These are phyloP conservation scores for Solanum sejunctum DNA, from an alignment of 257 asterid species.

Conservation along the genomic window DNA sequence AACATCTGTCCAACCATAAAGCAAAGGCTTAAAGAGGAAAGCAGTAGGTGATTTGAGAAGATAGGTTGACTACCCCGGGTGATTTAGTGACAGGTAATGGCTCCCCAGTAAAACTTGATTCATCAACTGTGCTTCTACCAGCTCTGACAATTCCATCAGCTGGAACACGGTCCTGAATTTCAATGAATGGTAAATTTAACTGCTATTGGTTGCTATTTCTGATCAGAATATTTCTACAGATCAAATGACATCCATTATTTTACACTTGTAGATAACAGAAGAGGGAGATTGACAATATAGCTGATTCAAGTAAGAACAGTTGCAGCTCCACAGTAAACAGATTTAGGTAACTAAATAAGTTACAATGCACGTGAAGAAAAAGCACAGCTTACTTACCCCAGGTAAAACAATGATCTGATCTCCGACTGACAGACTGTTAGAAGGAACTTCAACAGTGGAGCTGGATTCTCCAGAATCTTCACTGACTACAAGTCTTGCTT, in stretches of 20 bases:
- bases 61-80: slow-evolving; percentile 76
- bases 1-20: slow-evolving; percentile 1
- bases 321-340: neutral
- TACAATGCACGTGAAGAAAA: neutral
- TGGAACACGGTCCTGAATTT: slow-evolving; percentile 84
- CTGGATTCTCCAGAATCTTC: slow-evolving; percentile 37
- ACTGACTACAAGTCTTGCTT: slow-evolving; percentile 80
- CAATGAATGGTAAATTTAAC: slow-evolving; percentile 2
- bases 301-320: neutral
- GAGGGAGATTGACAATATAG: slow-evolving; percentile 2
- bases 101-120: slow-evolving; percentile 98
- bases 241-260: neutral
- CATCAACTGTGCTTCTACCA: slow-evolving; percentile 97
- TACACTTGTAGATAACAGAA: neutral
- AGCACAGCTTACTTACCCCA: slow-evolving; percentile 58
- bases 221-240: neutral
- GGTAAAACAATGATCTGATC: slow-evolving; percentile 88
- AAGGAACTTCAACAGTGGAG: slow-evolving; percentile 82
- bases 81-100: slow-evolving; percentile 89
- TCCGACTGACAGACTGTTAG: slow-evolving; percentile 76
- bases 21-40: neutral
- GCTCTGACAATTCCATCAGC: slow-evolving; percentile 90
- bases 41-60: neutral
- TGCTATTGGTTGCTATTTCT: neutral
- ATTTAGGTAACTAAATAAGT: neutral